Percentiles rank a stretch among this genome's conserved stretches.
These are phyloP conservation scores for Usnea hakonensis DNA, from an alignment of 495 filamentous ascomycete species.

Conservation along the genomic window DNA sequence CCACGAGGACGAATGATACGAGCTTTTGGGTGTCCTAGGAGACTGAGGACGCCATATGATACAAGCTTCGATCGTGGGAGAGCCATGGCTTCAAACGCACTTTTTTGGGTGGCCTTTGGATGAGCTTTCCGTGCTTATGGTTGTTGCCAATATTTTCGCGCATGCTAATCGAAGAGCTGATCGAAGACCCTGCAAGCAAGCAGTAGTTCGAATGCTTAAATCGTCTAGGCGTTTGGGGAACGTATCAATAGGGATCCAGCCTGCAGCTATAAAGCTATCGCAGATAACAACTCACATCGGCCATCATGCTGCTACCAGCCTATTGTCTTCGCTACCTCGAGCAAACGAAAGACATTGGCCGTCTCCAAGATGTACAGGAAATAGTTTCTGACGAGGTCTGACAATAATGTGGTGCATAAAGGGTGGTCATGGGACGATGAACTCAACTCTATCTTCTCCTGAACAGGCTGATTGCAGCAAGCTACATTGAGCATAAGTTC, in stretches of 20 bases:
- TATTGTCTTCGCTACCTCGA: background rate
- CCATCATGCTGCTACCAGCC: background rate
- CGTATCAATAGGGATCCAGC: background rate
- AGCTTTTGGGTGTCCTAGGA: no score
- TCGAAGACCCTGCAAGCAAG: no score
- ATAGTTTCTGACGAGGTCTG: no score
- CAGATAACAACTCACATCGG: background rate
- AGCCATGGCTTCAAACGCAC: background rate
- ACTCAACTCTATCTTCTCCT: no score
- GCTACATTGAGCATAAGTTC: no score
- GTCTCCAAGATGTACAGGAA: no score
- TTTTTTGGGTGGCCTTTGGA: background rate
- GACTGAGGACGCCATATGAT: background rate
- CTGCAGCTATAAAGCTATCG: background rate
- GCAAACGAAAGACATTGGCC: background rate
- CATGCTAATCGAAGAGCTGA: background rate
- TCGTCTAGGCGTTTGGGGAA: background rate
- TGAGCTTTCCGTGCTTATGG: background rate
- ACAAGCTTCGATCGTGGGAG: background rate
- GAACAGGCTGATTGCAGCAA: no score
- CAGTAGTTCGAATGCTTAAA: background rate
- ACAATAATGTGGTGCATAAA: no score
- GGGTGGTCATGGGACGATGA: no score
- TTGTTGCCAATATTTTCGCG: background rate
- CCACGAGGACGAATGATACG: background rate